Base-by-base conservation (phyloP, 352 stramenopile species). In the Thalassiosira hispida region DNA sequence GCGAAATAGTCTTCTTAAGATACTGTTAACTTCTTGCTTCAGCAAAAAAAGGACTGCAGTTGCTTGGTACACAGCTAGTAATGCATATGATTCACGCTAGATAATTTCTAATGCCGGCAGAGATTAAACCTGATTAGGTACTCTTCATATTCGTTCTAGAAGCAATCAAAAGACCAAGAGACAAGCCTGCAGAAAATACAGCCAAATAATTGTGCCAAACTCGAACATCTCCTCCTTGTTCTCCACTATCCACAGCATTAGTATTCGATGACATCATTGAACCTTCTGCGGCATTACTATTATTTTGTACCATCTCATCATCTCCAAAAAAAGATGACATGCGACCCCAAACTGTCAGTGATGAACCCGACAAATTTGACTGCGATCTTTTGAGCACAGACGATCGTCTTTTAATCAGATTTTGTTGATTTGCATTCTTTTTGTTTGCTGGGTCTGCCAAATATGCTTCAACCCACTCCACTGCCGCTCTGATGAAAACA, bases 261-360 rank as follows among this genome's bases (percentile, higher is more conserved):
- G n/a, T n/a, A n/a, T n/a, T n/a, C n/a, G n/a, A n/a, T n/a, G n/a
- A n/a, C n/a, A n/a, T n/a, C n/a, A n/a, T 42, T 42, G 33, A 47
- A 5, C 11, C 14, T 47, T 5, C 7, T 3, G 38, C 7, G 7
- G 38, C 4, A 47, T 5, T 16, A 47, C n/a, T 18, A 16, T 47
- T 47, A 47, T 18, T 47, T 47, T 47, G 4, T 18, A 47, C 38
- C 14, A 25, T 33, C 20, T 51, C 56, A 49, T 68, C 56, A 49
- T 68, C 73, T 62, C 49, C 73, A 60, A 81, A 81, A 53, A 77
- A 81, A 16, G 73, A 81, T 47, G 31, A 27, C 64, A 77, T 73
- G 0, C 60, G 73, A 6, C 60, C 61, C 73, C 65, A 82, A 56
- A 65, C 20, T 23, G 56, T 55, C 0, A 77, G 12, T 18, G 73